These are phyloP conservation scores for Strigomonas culicis DNA, from an alignment of 208 protist genomes.

Conservation along the genomic window DNA sequence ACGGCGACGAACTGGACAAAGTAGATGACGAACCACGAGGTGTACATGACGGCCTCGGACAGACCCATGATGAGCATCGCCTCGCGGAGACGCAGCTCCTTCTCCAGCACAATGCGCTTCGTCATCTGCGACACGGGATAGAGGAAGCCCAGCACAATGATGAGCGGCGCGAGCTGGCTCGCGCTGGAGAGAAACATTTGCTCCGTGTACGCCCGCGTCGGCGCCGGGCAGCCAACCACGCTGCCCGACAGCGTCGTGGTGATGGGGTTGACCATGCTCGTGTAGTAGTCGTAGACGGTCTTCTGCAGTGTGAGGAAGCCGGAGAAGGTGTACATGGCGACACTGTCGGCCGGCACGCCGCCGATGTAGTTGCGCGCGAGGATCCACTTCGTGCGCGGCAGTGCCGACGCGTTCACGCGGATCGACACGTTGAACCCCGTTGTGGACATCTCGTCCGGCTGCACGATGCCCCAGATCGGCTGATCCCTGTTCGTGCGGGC, in stretches of 20 bases:
- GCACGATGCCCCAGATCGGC: slow-evolving; percentile 45
- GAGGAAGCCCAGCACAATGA: slow-evolving; percentile 72
- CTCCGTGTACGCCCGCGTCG: slow-evolving; percentile 25
- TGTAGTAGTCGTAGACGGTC: slow-evolving; percentile 36
- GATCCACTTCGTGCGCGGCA: slow-evolving; percentile 17
- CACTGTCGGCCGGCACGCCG: slow-evolving; percentile 10
- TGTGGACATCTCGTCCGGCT: slow-evolving; percentile 27
- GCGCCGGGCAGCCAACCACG: slow-evolving; percentile 37
- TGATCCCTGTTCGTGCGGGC: slow-evolving; percentile 6
- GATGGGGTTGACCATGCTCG: slow-evolving; percentile 9
- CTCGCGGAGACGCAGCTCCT: slow-evolving; percentile 78
- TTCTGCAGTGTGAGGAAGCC: slow-evolving; percentile 55
- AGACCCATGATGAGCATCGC: slow-evolving; percentile 88
- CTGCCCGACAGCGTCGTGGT: background rate
- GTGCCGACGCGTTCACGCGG: slow-evolving; percentile 36
- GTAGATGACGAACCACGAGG: slow-evolving; percentile 61
- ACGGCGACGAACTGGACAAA: slow-evolving; percentile 47
- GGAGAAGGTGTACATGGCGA: slow-evolving; percentile 35
- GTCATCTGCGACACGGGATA: slow-evolving; percentile 81
- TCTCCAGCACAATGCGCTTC: slow-evolving; percentile 80
- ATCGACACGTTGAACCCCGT: slow-evolving; percentile 35
- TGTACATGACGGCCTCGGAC: slow-evolving; percentile 51
- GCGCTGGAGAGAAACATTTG: slow-evolving; percentile 31
- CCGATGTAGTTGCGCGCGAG: slow-evolving; percentile 26
- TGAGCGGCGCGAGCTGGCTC: slow-evolving; percentile 40